Evolutionary conservation across 1,284 basidiomycete species (phyloP), one percentile per base, ranked within the genome.

Genomic region (Blastosporella zonata): DNA sequence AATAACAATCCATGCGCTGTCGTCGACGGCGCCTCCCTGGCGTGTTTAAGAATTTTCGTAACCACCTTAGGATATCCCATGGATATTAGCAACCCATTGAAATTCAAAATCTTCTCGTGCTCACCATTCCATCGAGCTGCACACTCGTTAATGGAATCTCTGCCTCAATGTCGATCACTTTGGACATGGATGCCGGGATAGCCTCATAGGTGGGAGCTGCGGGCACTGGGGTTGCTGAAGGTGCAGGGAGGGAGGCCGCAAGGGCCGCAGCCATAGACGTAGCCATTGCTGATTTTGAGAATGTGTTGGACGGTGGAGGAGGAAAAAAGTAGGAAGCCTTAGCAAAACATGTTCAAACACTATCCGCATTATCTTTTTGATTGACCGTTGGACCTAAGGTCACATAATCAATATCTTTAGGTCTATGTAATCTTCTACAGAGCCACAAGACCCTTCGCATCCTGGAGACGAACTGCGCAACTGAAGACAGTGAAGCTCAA

Each of bases 1-100:
- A 97, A 78, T 35, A 97, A 72, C 48, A 96, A 77, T 50, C 94
- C 94, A 61, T 92, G 82, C 15, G 88, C 87, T 58, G 82, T 81
- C 28, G 82, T 68, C 29, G 79, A 75, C 35, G 80, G 72, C 21
- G 82, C 74, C 62, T 91, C 86, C 49, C 82, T 75, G 53, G 84
- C 78, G 63, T 93, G 87, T 73, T 97, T 96, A 62, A 95, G 77
- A 54, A 97, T 95, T 76, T 97, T 97, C 54, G 91, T 82, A 48
- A 95, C 84, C 44, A 92, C 93, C 93, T 96, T 61, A 37, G 54
- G 8, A 40, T 43, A 17, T 36, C 33, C 33, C n/a, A n/a, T n/a
- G 21, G 6, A 27, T 28, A 25, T 34, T 2, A 45, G 38, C 13
- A 29, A 18, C 28, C 18, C 13, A 17, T 33, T 33, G 10, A 13